phyloP scores from a whole-genome alignment of 352 stramenopile genomes.

The Thalassiosira livingstoniorum region DNA sequence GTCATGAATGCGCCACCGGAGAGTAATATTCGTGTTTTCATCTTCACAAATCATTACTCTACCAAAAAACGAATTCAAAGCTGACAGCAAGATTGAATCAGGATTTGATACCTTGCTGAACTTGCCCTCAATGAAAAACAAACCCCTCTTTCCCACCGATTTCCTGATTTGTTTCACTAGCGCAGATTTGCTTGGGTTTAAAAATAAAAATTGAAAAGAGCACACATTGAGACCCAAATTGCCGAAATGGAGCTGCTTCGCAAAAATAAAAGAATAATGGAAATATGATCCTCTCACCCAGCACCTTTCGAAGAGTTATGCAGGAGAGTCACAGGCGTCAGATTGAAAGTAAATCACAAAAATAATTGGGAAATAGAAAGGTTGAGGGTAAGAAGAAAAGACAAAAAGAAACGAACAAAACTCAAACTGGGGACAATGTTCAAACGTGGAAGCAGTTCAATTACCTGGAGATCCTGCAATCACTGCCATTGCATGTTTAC shows the following conservation, averaged over 20 bases:
- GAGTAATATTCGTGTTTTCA: not conserved
- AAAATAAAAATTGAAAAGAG: not conserved
- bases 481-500: conserved; percentile 1
- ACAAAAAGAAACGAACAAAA: no score
- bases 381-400: no score
- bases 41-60: not conserved
- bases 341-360: no score
- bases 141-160: conserved; percentile 12
- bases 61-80: conserved; percentile 33
- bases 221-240: not conserved
- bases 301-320: no score
- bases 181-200: conserved; percentile 16
- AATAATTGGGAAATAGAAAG: no score
- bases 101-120: conserved; percentile 1
- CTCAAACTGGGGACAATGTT: no score
- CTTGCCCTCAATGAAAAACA: conserved; percentile 35
- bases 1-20: not conserved
- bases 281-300: conserved; percentile 1
- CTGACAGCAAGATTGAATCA: conserved; percentile 24
- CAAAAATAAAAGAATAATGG: no score
- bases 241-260: no score
- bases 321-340: no score
- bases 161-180: conserved; percentile 36
- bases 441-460: no score
- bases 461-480: conserved; percentile 2